Evolutionary conservation across 2,329 filamentous ascomycete genomes (phyloP).

Genomic region (Colletotrichum filicis): DNA sequence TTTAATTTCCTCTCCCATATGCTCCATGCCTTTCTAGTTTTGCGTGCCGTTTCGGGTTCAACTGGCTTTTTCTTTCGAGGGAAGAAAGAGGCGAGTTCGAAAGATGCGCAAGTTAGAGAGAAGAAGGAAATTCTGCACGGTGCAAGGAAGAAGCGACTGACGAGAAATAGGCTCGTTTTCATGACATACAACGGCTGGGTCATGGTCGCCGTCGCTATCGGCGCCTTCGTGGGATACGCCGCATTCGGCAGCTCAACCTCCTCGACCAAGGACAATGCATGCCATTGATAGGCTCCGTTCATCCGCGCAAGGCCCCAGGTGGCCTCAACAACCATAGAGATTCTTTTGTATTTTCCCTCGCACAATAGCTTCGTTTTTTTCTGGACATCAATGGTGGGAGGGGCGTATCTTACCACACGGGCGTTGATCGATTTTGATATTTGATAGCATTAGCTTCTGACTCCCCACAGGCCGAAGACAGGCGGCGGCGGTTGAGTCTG

Average conservation of each 20-base stretch:
- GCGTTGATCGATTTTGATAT: background rate
- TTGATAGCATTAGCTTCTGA: background rate
- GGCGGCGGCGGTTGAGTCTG: background rate
- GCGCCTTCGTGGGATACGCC: slow-evolving; percentile 89
- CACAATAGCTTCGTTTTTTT: background rate
- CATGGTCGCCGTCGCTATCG: slow-evolving; percentile 90
- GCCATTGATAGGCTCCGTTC: slow-evolving; percentile 70
- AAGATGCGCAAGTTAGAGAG: background rate
- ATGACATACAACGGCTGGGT: slow-evolving; percentile 99
- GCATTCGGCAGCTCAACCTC: slow-evolving; percentile 78
- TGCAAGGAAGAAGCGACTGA: slow-evolving; percentile 1
- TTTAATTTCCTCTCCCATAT: too few relatives aligned
- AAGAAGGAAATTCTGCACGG: too few relatives aligned
- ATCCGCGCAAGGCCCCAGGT: background rate
- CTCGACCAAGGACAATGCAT: slow-evolving; percentile 87
- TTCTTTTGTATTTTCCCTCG: background rate
- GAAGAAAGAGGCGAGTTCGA: background rate
- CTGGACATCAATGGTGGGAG: background rate
- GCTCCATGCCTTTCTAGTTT: too few relatives aligned
- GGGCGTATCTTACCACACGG: background rate
- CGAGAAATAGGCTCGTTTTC: slow-evolving; percentile 82
- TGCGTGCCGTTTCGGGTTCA: background rate
- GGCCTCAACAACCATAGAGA: background rate
- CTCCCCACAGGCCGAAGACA: background rate
- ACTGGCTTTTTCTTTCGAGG: background rate